Evolutionary conservation across 371 early-diverging fungal genomes (phyloP), one percentile per base, ranked within the genome.

Genomic region (Rhizomucor miehei): DNA sequence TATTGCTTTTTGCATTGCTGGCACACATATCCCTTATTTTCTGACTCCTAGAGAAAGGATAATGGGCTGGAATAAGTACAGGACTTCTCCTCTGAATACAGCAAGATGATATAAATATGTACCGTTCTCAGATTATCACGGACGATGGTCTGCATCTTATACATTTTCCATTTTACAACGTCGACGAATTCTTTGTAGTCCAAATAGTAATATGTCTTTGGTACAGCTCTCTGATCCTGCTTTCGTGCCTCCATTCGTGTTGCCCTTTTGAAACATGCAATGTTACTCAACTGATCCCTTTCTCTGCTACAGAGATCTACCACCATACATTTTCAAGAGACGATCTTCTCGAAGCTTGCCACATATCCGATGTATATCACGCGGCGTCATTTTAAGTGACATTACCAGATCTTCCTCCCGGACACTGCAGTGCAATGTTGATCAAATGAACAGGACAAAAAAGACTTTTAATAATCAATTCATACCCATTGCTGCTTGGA

Each of bases 121-220:
- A 86, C 87, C 55, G 75, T 87, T 44, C 87, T 76, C 65, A 92
- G 81, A 46, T 83, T 82, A 35, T 82, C 79, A 29, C 85, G 66
- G 40, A 93, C 86, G 23, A 78, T 68, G 24, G 83, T 81, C 48
- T 89, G 85, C 78, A 95, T 91, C 65, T 85, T 84, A 75, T 86
- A 89, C 73, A 96, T 92, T 62, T 88, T 86, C 86, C 86, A 94
- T 63, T 94, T 95, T 37, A 93, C 89, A 14, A 92, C 93, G 58
- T 95, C 92, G 0, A 96, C 90, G 72, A 96, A 93, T 44, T 87
- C 85, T 68, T 89, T 89, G 71, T 94, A 95, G 67, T 96, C 96
- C 11, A 96, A 79, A 58, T 90, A 91, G 63, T 91, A 94, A 60
- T 89, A 92, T 34, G 87, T 82, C 63, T 84, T 84, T 12, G 86